Conservation (phyloP, 2,329 filamentous ascomycete species). For the Tolypocladium nubicola region DNA sequence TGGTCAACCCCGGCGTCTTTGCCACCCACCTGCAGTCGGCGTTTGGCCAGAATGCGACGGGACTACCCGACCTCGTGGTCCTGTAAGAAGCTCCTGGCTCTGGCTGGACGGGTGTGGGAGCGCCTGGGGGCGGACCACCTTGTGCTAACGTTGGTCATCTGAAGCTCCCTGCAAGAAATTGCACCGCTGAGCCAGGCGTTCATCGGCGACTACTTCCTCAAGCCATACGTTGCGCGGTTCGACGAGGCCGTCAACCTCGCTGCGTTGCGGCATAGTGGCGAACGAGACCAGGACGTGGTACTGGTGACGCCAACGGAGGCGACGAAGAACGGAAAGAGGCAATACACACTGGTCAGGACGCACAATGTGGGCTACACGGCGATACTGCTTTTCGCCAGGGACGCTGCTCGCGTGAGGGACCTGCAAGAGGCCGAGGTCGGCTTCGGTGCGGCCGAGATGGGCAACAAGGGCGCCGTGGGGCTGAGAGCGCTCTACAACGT, state of each 20-base stretch:
- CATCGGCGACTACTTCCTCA: slow-evolving; percentile 70
- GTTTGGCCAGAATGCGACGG: slow-evolving; percentile 37
- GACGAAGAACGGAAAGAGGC: slow-evolving; percentile 16
- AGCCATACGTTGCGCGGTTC: slow-evolving; percentile 65
- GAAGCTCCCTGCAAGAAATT: slow-evolving; percentile 77
- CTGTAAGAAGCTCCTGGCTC: slow-evolving; percentile 34
- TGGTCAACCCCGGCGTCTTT: slow-evolving; percentile 61
- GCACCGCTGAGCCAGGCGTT: slow-evolving; percentile 78
- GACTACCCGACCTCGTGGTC: slow-evolving; percentile 43
- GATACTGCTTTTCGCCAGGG: slow-evolving; percentile 72
- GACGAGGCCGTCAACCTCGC: slow-evolving; percentile 62
- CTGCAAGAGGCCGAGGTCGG: slow-evolving; percentile 76
- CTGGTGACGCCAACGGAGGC: slow-evolving; percentile 6
- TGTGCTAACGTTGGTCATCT: background rate
- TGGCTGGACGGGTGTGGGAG: background rate
- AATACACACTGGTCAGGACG: slow-evolving; percentile 60
- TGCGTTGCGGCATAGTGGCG: slow-evolving; percentile 29
- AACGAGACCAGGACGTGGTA: slow-evolving; percentile 2
- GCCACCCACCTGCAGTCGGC: slow-evolving; percentile 56
- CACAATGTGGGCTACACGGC: slow-evolving; percentile 83
- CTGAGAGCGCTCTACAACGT: slow-evolving; percentile 53
- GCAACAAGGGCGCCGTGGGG: slow-evolving; percentile 89
- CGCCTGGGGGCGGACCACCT: background rate
- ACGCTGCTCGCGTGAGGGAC: slow-evolving; percentile 47
- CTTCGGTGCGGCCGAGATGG: slow-evolving; percentile 79